Evolutionary conservation across 306 rosid species (phyloP).

Genomic region (Prunus salicina): DNA sequence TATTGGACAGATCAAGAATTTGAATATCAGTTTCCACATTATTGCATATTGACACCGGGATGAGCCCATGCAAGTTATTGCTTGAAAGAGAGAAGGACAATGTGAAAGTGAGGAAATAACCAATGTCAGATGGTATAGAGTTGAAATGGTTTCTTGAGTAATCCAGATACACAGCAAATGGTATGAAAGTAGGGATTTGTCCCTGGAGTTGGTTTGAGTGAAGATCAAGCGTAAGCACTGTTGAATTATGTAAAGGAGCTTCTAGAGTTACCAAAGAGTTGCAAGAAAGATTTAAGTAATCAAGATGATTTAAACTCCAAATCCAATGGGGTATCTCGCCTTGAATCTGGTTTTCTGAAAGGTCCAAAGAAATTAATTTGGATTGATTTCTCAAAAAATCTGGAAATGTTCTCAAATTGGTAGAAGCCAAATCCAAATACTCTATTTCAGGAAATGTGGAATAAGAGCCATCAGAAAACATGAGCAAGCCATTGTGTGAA

Average conservation of each 20-base stretch:
- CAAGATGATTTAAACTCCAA: neutral
- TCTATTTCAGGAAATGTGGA: neutral
- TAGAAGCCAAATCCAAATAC: neutral
- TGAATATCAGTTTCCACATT: neutral
- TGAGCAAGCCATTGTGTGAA: neutral
- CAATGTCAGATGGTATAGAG: neutral
- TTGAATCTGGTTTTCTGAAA: slow-evolving; percentile 25
- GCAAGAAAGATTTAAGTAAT: slow-evolving; percentile 7
- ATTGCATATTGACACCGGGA: slow-evolving; percentile 34
- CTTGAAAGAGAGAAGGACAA: slow-evolving; percentile 17
- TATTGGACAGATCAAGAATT: slow-evolving; percentile 28
- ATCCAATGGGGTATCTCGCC: slow-evolving; percentile 24
- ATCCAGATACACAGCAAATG: neutral
- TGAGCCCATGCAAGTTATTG: slow-evolving; percentile 9
- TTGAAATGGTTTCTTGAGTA: slow-evolving; percentile 23
- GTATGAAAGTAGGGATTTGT: slow-evolving; percentile 1
- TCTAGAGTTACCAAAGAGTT: neutral
- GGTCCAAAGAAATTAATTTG: neutral
- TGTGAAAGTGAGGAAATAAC: neutral
- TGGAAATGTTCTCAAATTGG: neutral
- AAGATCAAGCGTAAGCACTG: neutral
- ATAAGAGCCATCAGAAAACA: neutral
- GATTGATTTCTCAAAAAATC: neutral
- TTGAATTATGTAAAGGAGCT: neutral
- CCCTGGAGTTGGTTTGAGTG: slow-evolving; percentile 1